Evolutionary conservation across 1,284 basidiomycete genomes (phyloP).

Genomic region (Pascua guehoae): DNA sequence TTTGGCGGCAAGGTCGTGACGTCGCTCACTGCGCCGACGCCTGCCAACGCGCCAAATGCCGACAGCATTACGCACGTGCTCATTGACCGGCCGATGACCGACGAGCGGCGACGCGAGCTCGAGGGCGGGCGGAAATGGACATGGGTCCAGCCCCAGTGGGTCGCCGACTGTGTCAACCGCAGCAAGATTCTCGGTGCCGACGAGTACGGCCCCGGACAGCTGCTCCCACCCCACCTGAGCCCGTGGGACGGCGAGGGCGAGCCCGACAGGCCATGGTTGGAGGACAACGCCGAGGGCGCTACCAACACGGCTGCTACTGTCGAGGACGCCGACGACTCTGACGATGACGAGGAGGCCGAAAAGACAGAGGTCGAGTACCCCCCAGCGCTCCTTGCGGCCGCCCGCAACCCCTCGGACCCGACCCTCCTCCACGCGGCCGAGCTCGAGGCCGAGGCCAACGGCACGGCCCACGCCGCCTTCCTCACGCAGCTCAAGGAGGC

Average conservation of each 20-base stretch:
- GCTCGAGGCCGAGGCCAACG: constrained; percentile 85
- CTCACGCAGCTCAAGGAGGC: constrained; percentile 73
- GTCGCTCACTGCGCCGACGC: constrained; percentile 72
- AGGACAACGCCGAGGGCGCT: constrained; percentile 51
- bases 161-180: constrained; percentile 91
- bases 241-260: constrained; percentile 82
- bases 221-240: constrained; percentile 90
- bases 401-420: constrained; percentile 59
- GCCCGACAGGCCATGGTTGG: constrained; percentile 57
- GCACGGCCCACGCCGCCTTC: constrained; percentile 78
- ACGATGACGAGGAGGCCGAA: constrained; percentile 49
- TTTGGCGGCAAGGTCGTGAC: constrained; percentile 83
- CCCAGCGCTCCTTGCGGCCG: constrained; percentile 58
- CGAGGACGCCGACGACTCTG: constrained; percentile 40
- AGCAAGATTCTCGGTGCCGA: constrained; percentile 80
- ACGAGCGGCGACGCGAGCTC: constrained; percentile 57
- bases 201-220: constrained; percentile 78
- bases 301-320: constrained; percentile 25
- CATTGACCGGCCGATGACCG: constrained; percentile 76
- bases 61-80: constrained; percentile 92
- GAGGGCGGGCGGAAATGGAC: constrained; percentile 68
- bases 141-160: constrained; percentile 96
- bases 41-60: constrained; percentile 51
- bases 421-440: constrained; percentile 82
- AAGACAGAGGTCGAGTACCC: constrained; percentile 46